Base-by-base conservation (phyloP, 2,329 filamentous ascomycete species). In the Rhynchosporium secalis region DNA sequence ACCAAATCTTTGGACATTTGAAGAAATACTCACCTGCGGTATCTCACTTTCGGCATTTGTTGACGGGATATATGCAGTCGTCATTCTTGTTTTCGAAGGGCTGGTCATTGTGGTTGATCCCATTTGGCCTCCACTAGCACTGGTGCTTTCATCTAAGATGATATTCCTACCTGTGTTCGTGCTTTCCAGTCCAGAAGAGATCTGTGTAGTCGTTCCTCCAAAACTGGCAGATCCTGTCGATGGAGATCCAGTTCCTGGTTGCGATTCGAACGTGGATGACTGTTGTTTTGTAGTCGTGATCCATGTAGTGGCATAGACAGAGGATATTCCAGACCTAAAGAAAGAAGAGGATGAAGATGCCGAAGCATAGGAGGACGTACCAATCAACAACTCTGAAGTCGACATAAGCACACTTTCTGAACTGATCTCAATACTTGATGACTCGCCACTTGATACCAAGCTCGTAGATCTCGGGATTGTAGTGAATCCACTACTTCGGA, bases 401-500 rank as follows among this genome's bases (percentile, higher is more conserved):
- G 33, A n/a, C 3, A 36, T 28, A 3, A 36, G 43, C 10, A 55
- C 4, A 41, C 33, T 41, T 43, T 36, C 15, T 8, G n/a, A 26
- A 8, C 6, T 46, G 43, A 10, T 26, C 9, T 46, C 15, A 6
- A 26, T n/a, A 43, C 41, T 28, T n/a, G 47, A 28, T n/a, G 20
- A 49, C 20, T 28, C 10, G 9, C 8, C 20, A 49, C 26, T 15
- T n/a, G 48, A 7, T 10, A 12, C n/a, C 6, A 36, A 20, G 28
- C 48, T 52, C 15, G 43, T n/a, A 20, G 48, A 36, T n/a, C 48
- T 36, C 48, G 48, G 48, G 8, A 52, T n/a, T 12, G 52, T 55
- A 1, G 52, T 26, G 38, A 55, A 43, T 7, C 52, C 52, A 40
- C 52, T 55, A 20, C 52, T 55, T 20, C n/a, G 33, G 15, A 36